phyloP scores from a whole-genome alignment of 768 basidiomycete species.

The Boletus tylopilopsis region DNA sequence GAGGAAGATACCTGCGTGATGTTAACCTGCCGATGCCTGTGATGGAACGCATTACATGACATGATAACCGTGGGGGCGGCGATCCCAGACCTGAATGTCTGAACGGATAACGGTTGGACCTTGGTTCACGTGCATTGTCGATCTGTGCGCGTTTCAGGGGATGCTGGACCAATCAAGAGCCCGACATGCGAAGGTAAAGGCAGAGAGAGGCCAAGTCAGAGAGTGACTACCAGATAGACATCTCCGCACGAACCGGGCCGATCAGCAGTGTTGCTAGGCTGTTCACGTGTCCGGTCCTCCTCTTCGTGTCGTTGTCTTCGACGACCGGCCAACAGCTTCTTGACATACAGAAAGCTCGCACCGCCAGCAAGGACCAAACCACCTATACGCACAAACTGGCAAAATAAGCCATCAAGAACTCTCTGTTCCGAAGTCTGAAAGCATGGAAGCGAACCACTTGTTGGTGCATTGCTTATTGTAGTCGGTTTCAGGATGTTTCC shows the following conservation, averaged over 20 bases:
- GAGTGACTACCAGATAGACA: neutral
- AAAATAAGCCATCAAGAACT: neutral
- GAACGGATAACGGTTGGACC: neutral
- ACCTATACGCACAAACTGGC: conserved; percentile 25
- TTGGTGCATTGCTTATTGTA: conserved; percentile 13
- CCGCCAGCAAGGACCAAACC: conserved; percentile 27
- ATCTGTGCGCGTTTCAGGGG: conserved; percentile 4
- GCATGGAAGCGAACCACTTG: conserved; percentile 16
- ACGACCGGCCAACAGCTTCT: conserved; percentile 25
- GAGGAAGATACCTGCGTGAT: neutral
- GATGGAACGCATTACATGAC: conserved; percentile 4
- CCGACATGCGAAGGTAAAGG: neutral
- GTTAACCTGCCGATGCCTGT: neutral
- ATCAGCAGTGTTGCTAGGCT: neutral
- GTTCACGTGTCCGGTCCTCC: conserved; percentile 15
- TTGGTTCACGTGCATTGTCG: conserved; percentile 6
- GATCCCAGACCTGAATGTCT: neutral
- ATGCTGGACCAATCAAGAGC: neutral
- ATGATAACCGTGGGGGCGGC: neutral
- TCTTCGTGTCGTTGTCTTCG: conserved; percentile 22
- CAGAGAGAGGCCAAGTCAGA: conserved; percentile 8
- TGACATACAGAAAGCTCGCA: conserved; percentile 30
- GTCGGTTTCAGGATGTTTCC: neutral
- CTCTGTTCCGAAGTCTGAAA: too few species aligned
- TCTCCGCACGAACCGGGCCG: neutral